These are phyloP conservation scores for Lentinus polychrous DNA, from an alignment of 1,284 basidiomycete genomes.

Conservation along the genomic window DNA sequence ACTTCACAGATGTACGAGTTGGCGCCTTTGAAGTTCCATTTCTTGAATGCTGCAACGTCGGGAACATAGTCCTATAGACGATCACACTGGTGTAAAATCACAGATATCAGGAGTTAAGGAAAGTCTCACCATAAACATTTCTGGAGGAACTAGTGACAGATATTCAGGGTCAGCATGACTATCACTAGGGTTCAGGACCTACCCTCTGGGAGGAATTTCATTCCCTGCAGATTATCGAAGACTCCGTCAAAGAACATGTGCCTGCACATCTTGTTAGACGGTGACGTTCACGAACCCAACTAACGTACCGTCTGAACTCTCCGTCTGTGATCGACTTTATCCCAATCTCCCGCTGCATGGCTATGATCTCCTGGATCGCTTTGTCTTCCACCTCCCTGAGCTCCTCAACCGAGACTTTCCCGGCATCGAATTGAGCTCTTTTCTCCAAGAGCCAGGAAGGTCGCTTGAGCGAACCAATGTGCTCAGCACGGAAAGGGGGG, in stretches of 20 bases:
- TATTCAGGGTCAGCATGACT: not conserved
- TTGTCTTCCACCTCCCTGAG: slow-evolving; percentile 38
- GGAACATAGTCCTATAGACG: slow-evolving; percentile 31
- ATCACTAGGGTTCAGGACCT: slow-evolving; percentile 15
- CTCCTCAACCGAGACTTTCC: slow-evolving; percentile 28
- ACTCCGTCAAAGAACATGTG: slow-evolving; percentile 54
- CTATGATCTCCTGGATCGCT: slow-evolving; percentile 35
- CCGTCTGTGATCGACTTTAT: slow-evolving; percentile 44
- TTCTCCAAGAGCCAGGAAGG: slow-evolving; percentile 35
- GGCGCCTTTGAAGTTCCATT: slow-evolving; percentile 33
- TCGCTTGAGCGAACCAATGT: slow-evolving; percentile 41
- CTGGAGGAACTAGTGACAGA: slow-evolving; percentile 23
- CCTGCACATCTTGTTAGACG: slow-evolving; percentile 23
- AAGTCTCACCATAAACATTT: slow-evolving; percentile 31
- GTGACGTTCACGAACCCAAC: not conserved
- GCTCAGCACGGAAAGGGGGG: slow-evolving; percentile 36
- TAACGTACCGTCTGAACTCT: slow-evolving; percentile 33
- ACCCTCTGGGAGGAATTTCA: slow-evolving; percentile 50
- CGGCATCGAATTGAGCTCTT: slow-evolving; percentile 29
- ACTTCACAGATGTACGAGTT: slow-evolving; percentile 45
- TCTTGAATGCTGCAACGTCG: slow-evolving; percentile 34
- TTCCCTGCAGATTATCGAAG: slow-evolving; percentile 58
- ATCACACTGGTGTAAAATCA: not conserved
- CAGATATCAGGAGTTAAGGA: not conserved
- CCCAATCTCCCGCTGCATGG: slow-evolving; percentile 33